phyloP scores from a whole-genome alignment of 2,329 filamentous ascomycete species.

The Phaeomoniella chlamydospora region DNA sequence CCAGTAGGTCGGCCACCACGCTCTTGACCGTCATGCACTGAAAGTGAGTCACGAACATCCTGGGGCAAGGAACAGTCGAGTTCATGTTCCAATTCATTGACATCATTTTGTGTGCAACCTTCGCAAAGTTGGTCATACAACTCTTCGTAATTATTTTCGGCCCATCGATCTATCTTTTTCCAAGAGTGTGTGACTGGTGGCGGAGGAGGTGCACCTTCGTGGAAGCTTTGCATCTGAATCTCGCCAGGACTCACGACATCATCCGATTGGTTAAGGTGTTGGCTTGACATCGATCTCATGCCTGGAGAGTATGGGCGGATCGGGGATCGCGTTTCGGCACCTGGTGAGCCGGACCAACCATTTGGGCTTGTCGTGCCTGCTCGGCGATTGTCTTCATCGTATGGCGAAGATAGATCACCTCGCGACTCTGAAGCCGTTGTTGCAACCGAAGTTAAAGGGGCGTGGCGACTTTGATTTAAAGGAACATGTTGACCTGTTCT shows the following conservation, averaged over 20 bases:
- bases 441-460: conserved; percentile 72
- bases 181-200: conserved; percentile 83
- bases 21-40: conserved; percentile 93
- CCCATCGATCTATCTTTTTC: conserved; percentile 86
- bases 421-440: conserved; percentile 78
- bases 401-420: conserved; percentile 65
- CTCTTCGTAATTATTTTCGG: conserved; percentile 89
- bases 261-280: conserved; percentile 45
- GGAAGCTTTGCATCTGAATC: conserved; percentile 93
- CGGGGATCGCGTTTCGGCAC: conserved; percentile 40
- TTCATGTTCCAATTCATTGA: conserved; percentile 94
- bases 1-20: conserved; percentile 81
- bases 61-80: conserved; percentile 86
- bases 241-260: conserved; percentile 63
- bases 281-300: conserved; percentile 63
- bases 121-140: conserved; percentile 87
- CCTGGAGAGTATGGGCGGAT: conserved; percentile 75
- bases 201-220: conserved; percentile 77
- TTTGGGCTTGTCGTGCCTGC: conserved; percentile 39
- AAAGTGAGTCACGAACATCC: conserved; percentile 83
- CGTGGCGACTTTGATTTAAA: conserved; percentile 66
- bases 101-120: conserved; percentile 80
- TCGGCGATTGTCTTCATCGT: conserved; percentile 51
- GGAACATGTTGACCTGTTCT: conserved; percentile 82
- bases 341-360: conserved; percentile 45